Evolutionary conservation across 768 basidiomycete genomes (phyloP), one percentile per base, ranked within the genome.

Genomic region (Leucocoprinus birnbaumii): DNA sequence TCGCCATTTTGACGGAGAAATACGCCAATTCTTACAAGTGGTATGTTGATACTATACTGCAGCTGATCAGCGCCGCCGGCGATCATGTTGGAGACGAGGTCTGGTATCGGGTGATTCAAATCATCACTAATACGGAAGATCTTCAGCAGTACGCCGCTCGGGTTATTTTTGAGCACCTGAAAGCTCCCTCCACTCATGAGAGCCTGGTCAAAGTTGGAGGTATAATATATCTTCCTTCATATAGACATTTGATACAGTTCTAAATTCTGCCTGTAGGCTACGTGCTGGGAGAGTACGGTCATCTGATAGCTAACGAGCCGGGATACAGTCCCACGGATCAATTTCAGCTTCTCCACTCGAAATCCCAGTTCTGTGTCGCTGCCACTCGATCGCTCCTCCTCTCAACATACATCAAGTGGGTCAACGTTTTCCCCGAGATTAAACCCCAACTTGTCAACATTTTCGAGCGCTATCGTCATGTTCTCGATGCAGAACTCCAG

Each of bases 11-110:
- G 57, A 98, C 97, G n/a, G 97, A 99, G 69, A 93, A 97, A 73
- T 98, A 98, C 65, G 97, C 97, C 21, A 89, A 84, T 53, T 97
- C 92, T 52, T 97, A 96, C 71, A 94, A 95, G 72, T 96, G 95
- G 95, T 98, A 99, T 76, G 92, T 99, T 54, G 96, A 99, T 70
- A 99, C 94, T 61, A 92, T 98, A 65, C 73, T 99, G 62, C 89
- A 94, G 65, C 83, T 99, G 54, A 96, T 99, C 67, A 92, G 90
- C 66, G 87, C 94, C 38, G 97, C 97, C 10, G 97, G 97, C 51
- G 97, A 99, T 65, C 94, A 99, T 66, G 96, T 99, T 50, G 97
- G 97, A 44, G 96, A 98, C 60, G 97, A 98, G 75, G 97, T 99
- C 31, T 99, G 97, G 97, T 98, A 97, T 70, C 91, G 97, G 50